phyloP scores from a whole-genome alignment of 1,284 basidiomycete species.

The Trichosporon ovoides region DNA sequence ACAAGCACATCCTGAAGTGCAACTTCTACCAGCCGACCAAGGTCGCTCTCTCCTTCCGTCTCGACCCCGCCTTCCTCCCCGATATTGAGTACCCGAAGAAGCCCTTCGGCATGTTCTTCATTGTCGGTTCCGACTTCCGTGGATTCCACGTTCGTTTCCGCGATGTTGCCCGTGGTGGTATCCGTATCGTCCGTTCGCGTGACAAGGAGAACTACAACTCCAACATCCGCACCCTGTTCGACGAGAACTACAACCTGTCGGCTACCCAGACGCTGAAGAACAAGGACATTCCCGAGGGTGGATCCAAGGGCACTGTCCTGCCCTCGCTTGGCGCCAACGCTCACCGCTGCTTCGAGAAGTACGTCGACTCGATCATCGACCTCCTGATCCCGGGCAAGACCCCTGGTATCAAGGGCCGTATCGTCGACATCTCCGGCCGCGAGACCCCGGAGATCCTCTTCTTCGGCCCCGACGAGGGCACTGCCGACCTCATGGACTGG shows the following conservation, averaged over 20 bases:
- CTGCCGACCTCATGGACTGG: slow-evolving; percentile 99
- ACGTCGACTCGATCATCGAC: slow-evolving; percentile 88
- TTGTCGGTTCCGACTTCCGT: slow-evolving; percentile 91
- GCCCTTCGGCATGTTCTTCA: slow-evolving; percentile 89
- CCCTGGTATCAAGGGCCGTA: slow-evolving; percentile 92
- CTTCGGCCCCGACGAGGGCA: slow-evolving; percentile 94
- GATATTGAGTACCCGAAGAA: slow-evolving; percentile 88
- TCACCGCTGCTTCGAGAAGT: slow-evolving; percentile 90
- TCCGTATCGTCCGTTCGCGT: slow-evolving; percentile 89
- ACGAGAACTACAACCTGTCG: slow-evolving; percentile 97
- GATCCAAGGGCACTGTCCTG: slow-evolving; percentile 94
- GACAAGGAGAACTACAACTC: slow-evolving; percentile 97
- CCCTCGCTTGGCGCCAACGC: slow-evolving; percentile 85
- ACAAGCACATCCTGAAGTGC: slow-evolving; percentile 95
- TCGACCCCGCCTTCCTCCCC: slow-evolving; percentile 88
- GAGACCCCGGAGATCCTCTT: slow-evolving; percentile 77
- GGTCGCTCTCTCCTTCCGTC: slow-evolving; percentile 93
- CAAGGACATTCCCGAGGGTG: slow-evolving; percentile 96
- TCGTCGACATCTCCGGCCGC: slow-evolving; percentile 79
- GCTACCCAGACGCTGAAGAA: slow-evolving; percentile 93
- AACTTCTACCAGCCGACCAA: slow-evolving; percentile 86
- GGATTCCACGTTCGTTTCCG: slow-evolving; percentile 98
- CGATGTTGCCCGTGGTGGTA: slow-evolving; percentile 95
- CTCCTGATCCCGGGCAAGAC: slow-evolving; percentile 83
- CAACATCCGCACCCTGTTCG: slow-evolving; percentile 93